Conservation (phyloP, 1,139 yeast genomes). For the Candida glucosophila region DNA sequence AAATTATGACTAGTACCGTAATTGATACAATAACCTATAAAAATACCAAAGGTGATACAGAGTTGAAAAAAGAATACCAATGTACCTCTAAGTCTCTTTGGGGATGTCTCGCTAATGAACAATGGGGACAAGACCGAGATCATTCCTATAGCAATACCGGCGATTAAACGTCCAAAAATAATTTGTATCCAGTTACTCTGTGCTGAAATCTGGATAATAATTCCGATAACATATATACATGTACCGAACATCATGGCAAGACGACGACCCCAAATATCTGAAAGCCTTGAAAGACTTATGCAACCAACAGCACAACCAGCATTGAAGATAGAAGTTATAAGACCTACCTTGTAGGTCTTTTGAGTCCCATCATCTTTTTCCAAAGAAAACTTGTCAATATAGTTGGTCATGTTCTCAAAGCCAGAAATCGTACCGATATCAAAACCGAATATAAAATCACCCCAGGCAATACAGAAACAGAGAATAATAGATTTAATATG, state of each 20-base stretch:
- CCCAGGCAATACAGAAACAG: slow-evolving; percentile 42
- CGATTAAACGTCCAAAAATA: slow-evolving; percentile 52
- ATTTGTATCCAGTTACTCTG: slow-evolving; percentile 40
- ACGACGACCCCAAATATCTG: slow-evolving; percentile 49
- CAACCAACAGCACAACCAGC: slow-evolving; percentile 73
- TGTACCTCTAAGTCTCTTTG: slow-evolving; percentile 62
- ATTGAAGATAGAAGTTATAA: slow-evolving; percentile 55
- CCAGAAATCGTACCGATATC: slow-evolving; percentile 71
- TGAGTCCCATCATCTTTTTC: slow-evolving; percentile 14
- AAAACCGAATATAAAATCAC: slow-evolving; percentile 64
- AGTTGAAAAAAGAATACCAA: slow-evolving; percentile 65
- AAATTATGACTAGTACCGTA: slow-evolving; percentile 46
- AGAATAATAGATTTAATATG: no score
- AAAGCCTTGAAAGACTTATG: slow-evolving; percentile 42
- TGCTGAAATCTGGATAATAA: slow-evolving; percentile 36
- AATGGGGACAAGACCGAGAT: slow-evolving; percentile 59
- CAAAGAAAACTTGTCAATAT: slow-evolving; percentile 39
- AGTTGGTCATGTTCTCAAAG: slow-evolving; percentile 48
- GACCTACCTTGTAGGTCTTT: slow-evolving; percentile 43
- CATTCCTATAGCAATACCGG: slow-evolving; percentile 67
- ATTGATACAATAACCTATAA: slow-evolving; percentile 58
- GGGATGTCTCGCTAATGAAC: slow-evolving; percentile 65
- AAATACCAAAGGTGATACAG: slow-evolving; percentile 60
- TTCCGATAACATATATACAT: slow-evolving; percentile 41
- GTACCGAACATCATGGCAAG: slow-evolving; percentile 38